A percentile compares a stretch with the other conserved stretches of the same genome.
phyloP scores from a whole-genome alignment of 2,329 filamentous ascomycete genomes.

The Geosmithia putterillii region DNA sequence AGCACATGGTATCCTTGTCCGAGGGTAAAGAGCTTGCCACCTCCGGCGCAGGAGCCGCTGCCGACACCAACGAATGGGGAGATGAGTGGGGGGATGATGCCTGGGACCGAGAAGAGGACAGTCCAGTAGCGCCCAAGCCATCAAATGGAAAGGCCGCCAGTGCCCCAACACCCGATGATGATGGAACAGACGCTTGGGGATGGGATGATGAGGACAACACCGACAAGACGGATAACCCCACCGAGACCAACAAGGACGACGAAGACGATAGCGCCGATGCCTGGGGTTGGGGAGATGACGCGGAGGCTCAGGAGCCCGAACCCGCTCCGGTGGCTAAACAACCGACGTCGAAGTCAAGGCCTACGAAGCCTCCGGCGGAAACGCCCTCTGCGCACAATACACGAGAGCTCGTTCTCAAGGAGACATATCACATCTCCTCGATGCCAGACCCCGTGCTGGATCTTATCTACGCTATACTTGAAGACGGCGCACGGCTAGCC shows the following conservation, averaged over 20 bases:
- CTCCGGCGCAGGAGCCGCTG: slow-evolving; percentile 31
- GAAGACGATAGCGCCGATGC: slow-evolving; percentile 49
- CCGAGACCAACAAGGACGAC: slow-evolving; percentile 13
- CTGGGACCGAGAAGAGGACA: slow-evolving; percentile 61
- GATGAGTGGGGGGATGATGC: slow-evolving; percentile 65
- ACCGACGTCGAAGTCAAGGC: slow-evolving; percentile 5
- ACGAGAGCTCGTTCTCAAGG: slow-evolving; percentile 64
- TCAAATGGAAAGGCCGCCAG: slow-evolving; percentile 6
- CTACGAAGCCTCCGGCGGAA: slow-evolving; percentile 7
- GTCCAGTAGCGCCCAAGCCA: slow-evolving; percentile 4
- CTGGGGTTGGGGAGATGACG: slow-evolving; percentile 78
- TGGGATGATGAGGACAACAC: slow-evolving; percentile 44
- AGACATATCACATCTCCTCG: slow-evolving; percentile 80
- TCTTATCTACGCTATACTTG: slow-evolving; percentile 46
- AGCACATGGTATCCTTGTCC: slow-evolving; percentile 57
- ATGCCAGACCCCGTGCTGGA: slow-evolving; percentile 70
- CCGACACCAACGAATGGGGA: slow-evolving; percentile 52
- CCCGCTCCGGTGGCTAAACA: slow-evolving; percentile 5
- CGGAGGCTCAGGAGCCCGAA: slow-evolving; percentile 16
- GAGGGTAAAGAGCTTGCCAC: slow-evolving; percentile 54
- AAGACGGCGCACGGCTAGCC: slow-evolving; percentile 50
- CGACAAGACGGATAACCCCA: slow-evolving; percentile 5
- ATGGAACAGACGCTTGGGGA: slow-evolving; percentile 61
- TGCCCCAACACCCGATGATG: slow-evolving; percentile 18
- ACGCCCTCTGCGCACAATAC: slow-evolving; percentile 14